Base-by-base conservation (phyloP, 371 early-diverging fungal genomes). In the Syncephalastrum racemosum region DNA sequence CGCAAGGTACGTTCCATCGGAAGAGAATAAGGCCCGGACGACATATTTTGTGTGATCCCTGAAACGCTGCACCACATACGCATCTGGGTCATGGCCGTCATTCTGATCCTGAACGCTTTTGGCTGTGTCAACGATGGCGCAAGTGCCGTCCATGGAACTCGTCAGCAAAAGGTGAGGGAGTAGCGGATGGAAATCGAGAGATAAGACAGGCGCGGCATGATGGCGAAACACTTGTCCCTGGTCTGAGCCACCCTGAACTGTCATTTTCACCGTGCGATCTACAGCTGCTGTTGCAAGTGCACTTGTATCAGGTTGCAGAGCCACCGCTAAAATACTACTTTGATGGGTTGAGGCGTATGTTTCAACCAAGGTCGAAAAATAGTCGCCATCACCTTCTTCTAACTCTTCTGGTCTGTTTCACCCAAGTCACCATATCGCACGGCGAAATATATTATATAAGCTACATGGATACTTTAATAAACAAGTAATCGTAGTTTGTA, bases 21-120 rank as follows among this genome's bases (percentile, higher is more conserved):
- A 74, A 1, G 85, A 82, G 57, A 90, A 90, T 25, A 72, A 46
- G 22, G 82, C 87, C 4, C 81, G 78, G 3, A 83, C 71, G 13
- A 90, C 86, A 65, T 86, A 90, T 59, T 90, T 90, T 53, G 66
- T 52, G 58, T 93, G 93, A 51, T 89, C 81, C 31, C 74, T 76
- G 51, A 81, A 86, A 16, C 64, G 70, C 54, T 85, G 87, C 27
- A 79, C 60, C 7, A 77, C 58, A 0, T 60, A 31, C 1, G 36
- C 36, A 10, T 31, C 36, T 12, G 36, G 12, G 36, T 31, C 8
- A 2, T 8, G 10, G 10, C 10, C 64, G 6, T 59, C 52, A 23
- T 62, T 58, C 4, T 62, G 49, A 12, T 59, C 60, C 13, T 63
- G 59, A 27, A 71, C 66, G 16, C 68, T 65, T 14, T 80, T 73